Base-by-base conservation (phyloP, 129 eudicot genomes). In the Flaveria trinervia region DNA sequence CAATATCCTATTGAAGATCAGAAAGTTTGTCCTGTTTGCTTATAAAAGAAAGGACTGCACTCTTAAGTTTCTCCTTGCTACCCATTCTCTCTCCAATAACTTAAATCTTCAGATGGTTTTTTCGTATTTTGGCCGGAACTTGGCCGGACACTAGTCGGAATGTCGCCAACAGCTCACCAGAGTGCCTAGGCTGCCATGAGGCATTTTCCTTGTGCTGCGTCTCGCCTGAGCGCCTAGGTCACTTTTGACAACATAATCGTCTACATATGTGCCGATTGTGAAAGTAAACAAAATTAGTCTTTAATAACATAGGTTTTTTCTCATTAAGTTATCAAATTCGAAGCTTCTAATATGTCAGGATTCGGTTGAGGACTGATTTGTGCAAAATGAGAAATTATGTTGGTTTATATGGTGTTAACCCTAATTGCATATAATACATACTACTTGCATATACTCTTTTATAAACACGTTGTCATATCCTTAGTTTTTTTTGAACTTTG, bases 401-500 rank as follows among this genome's bases (percentile, higher is more conserved):
- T 52, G 22, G 59, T 52, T 52, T 52, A 20, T 52, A 16, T 59
- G 17, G 65, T 25, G 7, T 59, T 59, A 59, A 59, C 39, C 54
- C 8, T 56, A 18, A 7, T 33, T 36, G 23, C 54, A 36, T 25
- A 44, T 12, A 14, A 36, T 9, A 11, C 36, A 33, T 60, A 6
- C 39, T 5, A n/a, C 54, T 23, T 54, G 10, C 22, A 26, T 11
- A 4, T 65, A 49, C 49, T 9, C 54, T 6, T 60, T 9, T 68
- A 51, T 22, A 33, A 36, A 51, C 57, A 50, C 74, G 15, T 18
- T 14, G 4, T 26, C 44, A 39, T 43, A 39, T 67, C 43, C n/a
- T 77, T 68, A n/a, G 26, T 45, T 43, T 55, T 69, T 46, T 45
- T 69, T 4, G 25, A n/a, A 43, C 22, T 43, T 54, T 22, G 59